Conservation (phyloP, 352 stramenopile genomes). For the Phytophthora lateralis region DNA sequence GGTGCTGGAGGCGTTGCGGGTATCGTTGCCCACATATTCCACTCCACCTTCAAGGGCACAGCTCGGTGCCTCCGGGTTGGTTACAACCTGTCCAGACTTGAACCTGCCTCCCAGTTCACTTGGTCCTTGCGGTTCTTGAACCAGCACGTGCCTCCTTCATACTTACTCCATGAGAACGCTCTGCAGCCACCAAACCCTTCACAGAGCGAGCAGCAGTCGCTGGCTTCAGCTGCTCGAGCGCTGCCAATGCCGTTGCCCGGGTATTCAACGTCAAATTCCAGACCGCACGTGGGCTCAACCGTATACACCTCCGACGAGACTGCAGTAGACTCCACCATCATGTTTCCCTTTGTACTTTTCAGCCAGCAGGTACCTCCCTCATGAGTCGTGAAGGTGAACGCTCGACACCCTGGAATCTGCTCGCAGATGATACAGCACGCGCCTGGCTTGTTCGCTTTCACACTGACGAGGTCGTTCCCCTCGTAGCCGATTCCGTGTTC, state of each 20-base stretch:
- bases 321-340: slow-evolving; percentile 17
- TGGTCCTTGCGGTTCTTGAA: slow-evolving; percentile 46
- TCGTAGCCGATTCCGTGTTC: slow-evolving; percentile 35
- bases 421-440: slow-evolving; percentile 33
- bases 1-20: slow-evolving; percentile 19
- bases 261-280: slow-evolving; percentile 35
- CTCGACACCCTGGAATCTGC: slow-evolving; percentile 36
- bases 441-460: slow-evolving; percentile 10
- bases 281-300: slow-evolving; percentile 28
- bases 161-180: slow-evolving; percentile 57
- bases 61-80: slow-evolving; percentile 24
- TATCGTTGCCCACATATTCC: slow-evolving; percentile 31
- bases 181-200: slow-evolving; percentile 34
- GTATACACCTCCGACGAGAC: slow-evolving; percentile 18
- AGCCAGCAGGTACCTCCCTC: slow-evolving; percentile 40
- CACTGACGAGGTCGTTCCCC: slow-evolving; percentile 29
- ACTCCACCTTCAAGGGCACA: slow-evolving; percentile 35
- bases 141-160: slow-evolving; percentile 60
- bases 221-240: slow-evolving; percentile 9
- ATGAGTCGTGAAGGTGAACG: slow-evolving; percentile 37
- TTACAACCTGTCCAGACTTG: slow-evolving; percentile 25
- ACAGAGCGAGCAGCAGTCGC: slow-evolving; percentile 32
- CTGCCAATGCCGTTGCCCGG: slow-evolving; percentile 40
- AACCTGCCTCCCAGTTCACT: slow-evolving; percentile 17
- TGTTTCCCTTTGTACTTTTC: slow-evolving; percentile 38